phyloP scores from a whole-genome alignment of 345 rosid species.

The Gossypium arboreum region DNA sequence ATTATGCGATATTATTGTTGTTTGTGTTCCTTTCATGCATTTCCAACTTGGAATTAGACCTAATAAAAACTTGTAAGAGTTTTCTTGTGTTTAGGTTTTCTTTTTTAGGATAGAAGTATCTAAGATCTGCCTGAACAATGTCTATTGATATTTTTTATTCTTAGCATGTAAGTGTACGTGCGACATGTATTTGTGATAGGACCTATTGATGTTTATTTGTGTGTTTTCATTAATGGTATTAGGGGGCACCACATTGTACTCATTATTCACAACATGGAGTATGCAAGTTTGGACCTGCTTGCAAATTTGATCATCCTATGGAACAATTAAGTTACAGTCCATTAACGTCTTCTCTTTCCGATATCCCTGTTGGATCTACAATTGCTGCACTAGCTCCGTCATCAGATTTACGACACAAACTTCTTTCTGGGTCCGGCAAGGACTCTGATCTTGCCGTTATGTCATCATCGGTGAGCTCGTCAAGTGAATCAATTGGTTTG shows the following conservation, averaged over 20 bases:
- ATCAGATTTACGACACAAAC: slow-evolving; percentile 54
- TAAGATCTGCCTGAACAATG: too few species aligned
- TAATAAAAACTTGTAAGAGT: too few species aligned
- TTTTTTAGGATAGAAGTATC: too few species aligned
- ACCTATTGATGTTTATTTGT: not conserved
- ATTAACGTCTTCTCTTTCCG: slow-evolving; percentile 69
- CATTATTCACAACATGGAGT: slow-evolving; percentile 55
- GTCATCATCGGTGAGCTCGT: slow-evolving; percentile 32
- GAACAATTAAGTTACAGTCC: slow-evolving; percentile 56
- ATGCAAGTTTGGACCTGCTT: slow-evolving; percentile 67
- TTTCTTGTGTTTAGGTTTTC: too few species aligned
- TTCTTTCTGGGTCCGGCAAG: slow-evolving; percentile 41
- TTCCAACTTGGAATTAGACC: too few species aligned
- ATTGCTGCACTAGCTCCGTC: slow-evolving; percentile 59
- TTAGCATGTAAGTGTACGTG: too few species aligned
- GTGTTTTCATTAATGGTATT: slow-evolving; percentile 8
- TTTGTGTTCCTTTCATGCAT: too few species aligned
- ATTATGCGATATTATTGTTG: too few species aligned
- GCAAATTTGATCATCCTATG: slow-evolving; percentile 79
- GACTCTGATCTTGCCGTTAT: slow-evolving; percentile 33
- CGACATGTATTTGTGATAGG: not conserved
- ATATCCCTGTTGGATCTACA: slow-evolving; percentile 66
- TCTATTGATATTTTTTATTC: too few species aligned
- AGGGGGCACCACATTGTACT: slow-evolving; percentile 63
- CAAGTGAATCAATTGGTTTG: slow-evolving; percentile 40